Conservation (phyloP, 2,329 filamentous ascomycete genomes). For the Aspergillus sp. region DNA sequence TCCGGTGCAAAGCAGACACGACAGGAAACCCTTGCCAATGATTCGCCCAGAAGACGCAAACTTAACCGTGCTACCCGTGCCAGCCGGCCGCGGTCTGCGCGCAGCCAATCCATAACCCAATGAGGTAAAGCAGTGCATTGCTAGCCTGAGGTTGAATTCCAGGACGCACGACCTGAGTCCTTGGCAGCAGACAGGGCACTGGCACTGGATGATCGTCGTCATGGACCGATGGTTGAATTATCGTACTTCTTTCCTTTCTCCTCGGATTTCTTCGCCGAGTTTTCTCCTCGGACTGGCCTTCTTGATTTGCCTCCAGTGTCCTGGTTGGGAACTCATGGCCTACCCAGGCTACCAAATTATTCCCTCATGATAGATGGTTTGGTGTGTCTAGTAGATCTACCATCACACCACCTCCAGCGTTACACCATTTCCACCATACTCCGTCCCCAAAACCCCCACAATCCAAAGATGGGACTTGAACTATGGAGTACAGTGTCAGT, state of each 20-base stretch:
- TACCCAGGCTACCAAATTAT: too few species aligned
- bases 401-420: too few species aligned
- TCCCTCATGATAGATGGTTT: too few species aligned
- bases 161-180: neutral
- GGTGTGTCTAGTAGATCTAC: too few species aligned
- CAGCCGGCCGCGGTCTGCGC: slow-evolving; percentile 3
- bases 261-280: too few species aligned
- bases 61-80: neutral
- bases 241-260: neutral
- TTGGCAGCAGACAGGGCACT: neutral
- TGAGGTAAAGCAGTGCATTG: neutral
- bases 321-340: too few species aligned
- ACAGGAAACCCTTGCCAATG: neutral
- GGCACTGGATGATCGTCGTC: slow-evolving; percentile 8
- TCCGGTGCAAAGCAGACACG: neutral
- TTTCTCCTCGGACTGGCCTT: too few species aligned
- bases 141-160: neutral
- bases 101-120: neutral
- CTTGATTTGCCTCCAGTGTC: too few species aligned
- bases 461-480: too few species aligned
- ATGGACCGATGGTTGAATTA: neutral
- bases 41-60: neutral
- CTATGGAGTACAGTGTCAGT: too few species aligned
- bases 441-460: too few species aligned
- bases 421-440: too few species aligned